These are phyloP conservation scores for Chlamydomonas urium DNA, from an alignment of 139 green algal species.

Conservation along the genomic window DNA sequence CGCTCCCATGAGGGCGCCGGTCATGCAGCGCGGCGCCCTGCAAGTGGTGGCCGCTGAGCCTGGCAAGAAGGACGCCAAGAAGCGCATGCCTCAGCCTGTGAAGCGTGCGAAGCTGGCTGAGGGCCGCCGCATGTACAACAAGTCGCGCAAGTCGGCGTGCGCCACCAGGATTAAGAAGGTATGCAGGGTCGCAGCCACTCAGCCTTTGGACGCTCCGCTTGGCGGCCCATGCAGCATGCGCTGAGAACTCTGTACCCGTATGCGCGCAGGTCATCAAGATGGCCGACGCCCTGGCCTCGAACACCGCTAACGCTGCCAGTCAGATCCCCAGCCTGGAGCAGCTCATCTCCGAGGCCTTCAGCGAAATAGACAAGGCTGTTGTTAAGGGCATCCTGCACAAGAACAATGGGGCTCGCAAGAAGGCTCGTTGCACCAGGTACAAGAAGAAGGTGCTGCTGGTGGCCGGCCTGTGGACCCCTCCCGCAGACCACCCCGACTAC, in stretches of 20 bases:
- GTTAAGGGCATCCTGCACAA: slow-evolving; percentile 76
- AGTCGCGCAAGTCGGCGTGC: slow-evolving; percentile 72
- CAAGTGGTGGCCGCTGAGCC: slow-evolving; percentile 7
- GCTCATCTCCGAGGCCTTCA: slow-evolving; percentile 76
- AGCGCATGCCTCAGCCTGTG: slow-evolving; percentile 29
- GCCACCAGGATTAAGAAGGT: slow-evolving; percentile 88
- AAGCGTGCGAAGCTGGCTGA: slow-evolving; percentile 52
- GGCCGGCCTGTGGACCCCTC: slow-evolving; percentile 24
- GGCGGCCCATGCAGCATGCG: too few species aligned
- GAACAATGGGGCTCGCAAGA: slow-evolving; percentile 81
- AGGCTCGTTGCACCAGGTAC: slow-evolving; percentile 66
- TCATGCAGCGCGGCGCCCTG: neutral
- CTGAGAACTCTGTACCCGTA: too few species aligned
- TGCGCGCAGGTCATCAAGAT: slow-evolving; percentile 53
- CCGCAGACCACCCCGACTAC: slow-evolving; percentile 23
- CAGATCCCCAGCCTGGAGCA: slow-evolving; percentile 63
- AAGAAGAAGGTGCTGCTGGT: slow-evolving; percentile 49
- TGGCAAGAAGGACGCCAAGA: slow-evolving; percentile 18
- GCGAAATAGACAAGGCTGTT: slow-evolving; percentile 79
- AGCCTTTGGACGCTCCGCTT: too few species aligned
- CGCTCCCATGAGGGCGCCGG: neutral
- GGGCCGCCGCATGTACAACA: slow-evolving; percentile 73
- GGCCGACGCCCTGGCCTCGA: slow-evolving; percentile 24
- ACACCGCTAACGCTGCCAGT: neutral
- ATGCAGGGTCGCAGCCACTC: too few species aligned